Evolutionary conservation across 2,329 filamentous ascomycete species (phyloP), one percentile per base, ranked within the genome.

Genomic region (Blumeriella jaapii): DNA sequence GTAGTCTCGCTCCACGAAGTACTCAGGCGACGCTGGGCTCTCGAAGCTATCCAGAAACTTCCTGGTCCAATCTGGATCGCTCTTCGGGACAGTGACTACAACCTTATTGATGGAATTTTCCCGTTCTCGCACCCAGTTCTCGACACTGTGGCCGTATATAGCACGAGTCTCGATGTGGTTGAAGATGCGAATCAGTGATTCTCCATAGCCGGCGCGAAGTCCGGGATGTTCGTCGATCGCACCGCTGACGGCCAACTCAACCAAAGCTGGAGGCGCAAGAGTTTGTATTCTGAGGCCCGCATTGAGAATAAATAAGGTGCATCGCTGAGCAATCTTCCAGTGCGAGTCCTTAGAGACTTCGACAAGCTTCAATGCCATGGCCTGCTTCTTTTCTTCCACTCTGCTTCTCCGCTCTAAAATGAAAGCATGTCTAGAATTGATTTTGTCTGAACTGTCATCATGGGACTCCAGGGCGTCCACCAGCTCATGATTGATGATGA

Each of bases 281-380:
- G 75, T 81, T 46, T 95, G 81, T 50, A 96, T 94, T n/a, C 91
- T 78, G 44, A 95, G 73, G 38, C 85, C 89, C 43, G 95, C 69
- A 41, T 91, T 93, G 38, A 89, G 76, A 4, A 93, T 83, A 55
- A 98, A 91, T 22, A 93, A 82, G 7, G 83, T 82, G 38, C 87
- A 93, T 17, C 89, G 72, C 32, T 78, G 85, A 5, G 89, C 89
- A 49, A 94, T 87, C 64, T 94, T 96, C 91, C 91, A 98, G 55
- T 98, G 93, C 1, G 86, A 84, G 3, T 73, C 73, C 50, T 75
- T 78, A 2, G 85, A 82, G 40, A 80, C 63, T 40, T 81, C 73
- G 3, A 87, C 80, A 19, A 98, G 67, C 55, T 96, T 86, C 36
- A 84, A 64, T 0, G 87, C 83, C 16, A 98, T 63, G 3, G 74